Conservation (phyloP, 106 monocot species). For the Chionographis japonica region DNA sequence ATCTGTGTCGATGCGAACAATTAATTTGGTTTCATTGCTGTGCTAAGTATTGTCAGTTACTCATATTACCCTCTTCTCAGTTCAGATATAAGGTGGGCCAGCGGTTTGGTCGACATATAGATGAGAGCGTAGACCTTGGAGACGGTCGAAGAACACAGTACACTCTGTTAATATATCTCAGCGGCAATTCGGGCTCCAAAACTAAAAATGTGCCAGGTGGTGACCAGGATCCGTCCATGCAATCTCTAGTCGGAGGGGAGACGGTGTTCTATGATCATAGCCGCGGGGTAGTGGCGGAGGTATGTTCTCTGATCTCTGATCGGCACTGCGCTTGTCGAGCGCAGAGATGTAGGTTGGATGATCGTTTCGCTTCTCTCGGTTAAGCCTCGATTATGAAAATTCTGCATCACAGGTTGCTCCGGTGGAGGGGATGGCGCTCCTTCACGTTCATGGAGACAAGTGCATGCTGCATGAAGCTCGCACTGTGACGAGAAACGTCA, state of each 20-base stretch:
- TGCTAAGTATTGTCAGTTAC: too few relatives aligned
- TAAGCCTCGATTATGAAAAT: not conserved
- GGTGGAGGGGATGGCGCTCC: constrained; percentile 81
- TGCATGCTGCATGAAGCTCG: constrained; percentile 99
- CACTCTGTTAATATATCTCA: constrained; percentile 82
- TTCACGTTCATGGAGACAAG: constrained; percentile 78
- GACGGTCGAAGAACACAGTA: constrained; percentile 53
- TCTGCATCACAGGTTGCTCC: constrained; percentile 72
- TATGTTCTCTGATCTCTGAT: constrained; percentile 15
- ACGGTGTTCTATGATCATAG: constrained; percentile 88
- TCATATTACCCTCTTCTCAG: not conserved
- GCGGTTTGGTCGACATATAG: constrained; percentile 82
- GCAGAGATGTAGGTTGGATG: too few relatives aligned
- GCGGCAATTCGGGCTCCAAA: constrained; percentile 36
- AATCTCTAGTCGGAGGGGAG: constrained; percentile 72
- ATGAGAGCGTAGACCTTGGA: constrained; percentile 80
- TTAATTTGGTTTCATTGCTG: too few relatives aligned
- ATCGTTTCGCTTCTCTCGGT: too few relatives aligned
- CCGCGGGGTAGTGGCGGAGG: constrained; percentile 66
- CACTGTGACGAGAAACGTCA: constrained; percentile 60
- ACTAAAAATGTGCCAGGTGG: constrained; percentile 9
- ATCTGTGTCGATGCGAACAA: too few relatives aligned
- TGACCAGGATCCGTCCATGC: constrained; percentile 27
- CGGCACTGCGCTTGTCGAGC: too few relatives aligned
- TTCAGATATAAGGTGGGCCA: constrained; percentile 87